Base-by-base conservation (phyloP, 805 yeast species). In the Komagataella populi region DNA sequence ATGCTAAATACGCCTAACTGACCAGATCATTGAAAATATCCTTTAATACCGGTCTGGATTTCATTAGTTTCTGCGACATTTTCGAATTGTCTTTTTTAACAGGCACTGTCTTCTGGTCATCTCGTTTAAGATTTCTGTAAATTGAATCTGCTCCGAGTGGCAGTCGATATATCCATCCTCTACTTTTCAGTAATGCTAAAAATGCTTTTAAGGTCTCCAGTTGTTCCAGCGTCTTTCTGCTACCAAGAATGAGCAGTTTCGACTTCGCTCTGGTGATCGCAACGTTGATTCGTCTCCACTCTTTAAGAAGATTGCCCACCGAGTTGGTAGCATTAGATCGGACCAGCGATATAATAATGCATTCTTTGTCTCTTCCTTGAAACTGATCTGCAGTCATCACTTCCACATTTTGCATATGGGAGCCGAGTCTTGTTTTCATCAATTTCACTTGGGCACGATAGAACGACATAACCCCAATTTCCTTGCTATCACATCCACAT, bases 311-410 rank as follows among this genome's bases (percentile, higher is more conserved):
- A 24, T 85, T 85, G 0, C 98, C 98, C 1, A 86, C 81, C 45
- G 71, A 72, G 7, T 72, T 70, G 18, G 76, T 76, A 1, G 70
- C 71, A 62, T 90, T 89, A 4, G 96, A 83, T 49, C 96, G 71
- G 3, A 93, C 99, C 57, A 93, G 69, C 0, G 98, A 91, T 2
- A 93, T 86, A 6, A 93, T 80, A 14, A 93, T 79, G 60, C 96
- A 86, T 36, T 87, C 91, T 60, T 91, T 93, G 65, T 93, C 99
- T 52, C 97, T 74, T 0, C 99, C 99, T 67, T 93, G 99, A 60
- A 85, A 91, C 60, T 84, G 87, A 65, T 93, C 99, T 0, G 97
- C 98, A 0, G 99, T 93, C 52, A 91, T 70, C 36, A 87, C 74
- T 57, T 93, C 98, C 30, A 93, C 66, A 0, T 70, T 76, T 6